Percentiles rank a stretch among this genome's conserved stretches.
Evolutionary conservation across 208 protist species (phyloP).

Genomic region (Lotmaria passim): DNA sequence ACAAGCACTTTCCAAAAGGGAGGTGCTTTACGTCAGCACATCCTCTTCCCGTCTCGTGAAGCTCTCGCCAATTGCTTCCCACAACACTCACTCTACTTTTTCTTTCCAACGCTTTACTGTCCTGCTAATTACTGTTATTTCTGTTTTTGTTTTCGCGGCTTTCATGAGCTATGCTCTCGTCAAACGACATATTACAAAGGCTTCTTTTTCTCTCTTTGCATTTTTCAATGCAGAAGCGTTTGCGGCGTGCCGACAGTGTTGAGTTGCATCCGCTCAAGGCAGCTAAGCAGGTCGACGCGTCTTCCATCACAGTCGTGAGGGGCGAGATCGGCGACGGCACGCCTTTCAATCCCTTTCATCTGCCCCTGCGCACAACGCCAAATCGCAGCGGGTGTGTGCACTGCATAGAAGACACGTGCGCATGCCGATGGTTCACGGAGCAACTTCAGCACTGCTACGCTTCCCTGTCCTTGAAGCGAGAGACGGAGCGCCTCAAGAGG

Average conservation of each 20-base stretch:
- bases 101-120: too few relatives aligned
- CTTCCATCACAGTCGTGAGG: not conserved
- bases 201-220: conserved; percentile 9
- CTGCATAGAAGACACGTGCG: conserved; percentile 51
- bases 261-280: conserved; percentile 16
- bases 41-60: too few relatives aligned
- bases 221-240: conserved; percentile 56
- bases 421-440: conserved; percentile 53
- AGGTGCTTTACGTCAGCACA: too few relatives aligned
- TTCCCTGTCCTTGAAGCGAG: conserved; percentile 49
- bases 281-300: not conserved
- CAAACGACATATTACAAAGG: not conserved
- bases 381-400: conserved; percentile 65
- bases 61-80: too few relatives aligned
- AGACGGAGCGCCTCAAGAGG: conserved; percentile 47
- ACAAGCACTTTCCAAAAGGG: too few relatives aligned
- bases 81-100: too few relatives aligned
- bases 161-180: too few relatives aligned
- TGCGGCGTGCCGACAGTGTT: conserved; percentile 23
- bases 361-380: conserved; percentile 45
- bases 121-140: not conserved
- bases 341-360: conserved; percentile 49
- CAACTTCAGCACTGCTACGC: conserved; percentile 57
- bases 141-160: too few relatives aligned
- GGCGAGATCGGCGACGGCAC: conserved; percentile 48